Evolutionary conservation across 768 basidiomycete species (phyloP), one percentile per base, ranked within the genome.

Genomic region (Leccinum aurantiacum): DNA sequence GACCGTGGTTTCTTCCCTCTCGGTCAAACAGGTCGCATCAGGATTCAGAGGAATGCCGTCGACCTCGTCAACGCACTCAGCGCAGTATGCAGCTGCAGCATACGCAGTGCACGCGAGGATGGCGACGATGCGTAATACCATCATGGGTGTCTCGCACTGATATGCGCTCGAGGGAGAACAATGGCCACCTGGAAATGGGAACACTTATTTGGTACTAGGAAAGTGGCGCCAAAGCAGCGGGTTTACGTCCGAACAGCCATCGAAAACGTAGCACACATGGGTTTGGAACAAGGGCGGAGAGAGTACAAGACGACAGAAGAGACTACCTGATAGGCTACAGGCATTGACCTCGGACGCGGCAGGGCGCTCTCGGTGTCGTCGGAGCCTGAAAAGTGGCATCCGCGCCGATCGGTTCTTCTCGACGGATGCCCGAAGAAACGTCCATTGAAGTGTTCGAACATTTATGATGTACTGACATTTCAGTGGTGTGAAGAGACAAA

Each of bases 61-160:
- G 6, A 59, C 37, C 46, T 48, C 25, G 8, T 14, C 52, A 4
- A 5, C 33, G 44, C 58, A 59, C 14, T 13, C 19, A 25, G 33
- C 52, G 13, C 58, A 59, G 22, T 15, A 51, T 22, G 24, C 8
- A 1, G 53, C 47, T 29, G 60, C 31, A 1, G 29, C 17, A 9
- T 54, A 46, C 22, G 19, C 52, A 19, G 24, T 33, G 17, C 41
- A 62, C 3, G 35, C 54, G 22, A 62, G 50, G 38, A 56, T 22
- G 27, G 50, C 50, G 35, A 38, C 1, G 27, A 38, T 35, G 22
- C 50, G 46, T n/a, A 44, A 19, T 41, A 63, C 19, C 46, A 57
- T 63, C 15, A 17, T 38, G 15, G 37, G 3, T 37, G 6, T 15
- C 38, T 38, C 38, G 17, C 41, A 10, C n/a, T 41, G 38, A n/a